Evolutionary conservation across 176 grass and related monocot species (phyloP).

Genomic region (Cenchrus purpureus): DNA sequence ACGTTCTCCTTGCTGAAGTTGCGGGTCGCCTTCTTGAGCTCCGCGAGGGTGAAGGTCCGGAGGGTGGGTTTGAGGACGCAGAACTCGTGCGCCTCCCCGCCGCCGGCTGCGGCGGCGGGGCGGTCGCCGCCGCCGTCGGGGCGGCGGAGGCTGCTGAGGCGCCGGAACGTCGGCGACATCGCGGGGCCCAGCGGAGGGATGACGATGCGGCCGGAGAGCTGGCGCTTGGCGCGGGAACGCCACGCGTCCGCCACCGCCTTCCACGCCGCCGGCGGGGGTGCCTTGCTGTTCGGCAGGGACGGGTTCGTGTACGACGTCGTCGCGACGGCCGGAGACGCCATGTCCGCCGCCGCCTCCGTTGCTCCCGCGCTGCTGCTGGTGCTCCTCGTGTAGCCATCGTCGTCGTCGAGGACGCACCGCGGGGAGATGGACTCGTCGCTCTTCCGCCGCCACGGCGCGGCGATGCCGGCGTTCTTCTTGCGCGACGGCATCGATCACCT

Average conservation of each 20-base stretch:
- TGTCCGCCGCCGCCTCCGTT: too few relatives aligned
- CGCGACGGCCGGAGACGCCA: neutral
- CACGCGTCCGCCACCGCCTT: constrained; percentile 47
- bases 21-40: constrained; percentile 62
- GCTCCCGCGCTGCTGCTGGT: neutral
- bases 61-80: constrained; percentile 30
- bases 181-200: constrained; percentile 22
- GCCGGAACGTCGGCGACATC: constrained; percentile 39
- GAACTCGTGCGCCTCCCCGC: constrained; percentile 6
- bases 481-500: neutral
- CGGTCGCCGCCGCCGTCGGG: neutral
- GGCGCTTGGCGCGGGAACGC: constrained; percentile 39
- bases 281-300: too few relatives aligned
- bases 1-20: constrained; percentile 66
- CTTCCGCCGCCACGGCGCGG: neutral
- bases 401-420: constrained; percentile 34
- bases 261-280: constrained; percentile 29
- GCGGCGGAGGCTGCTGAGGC: constrained; percentile 24
- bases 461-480: neutral
- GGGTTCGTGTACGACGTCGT: neutral
- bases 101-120: too few relatives aligned
- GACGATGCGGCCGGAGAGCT: constrained; percentile 32
- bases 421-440: constrained; percentile 40
- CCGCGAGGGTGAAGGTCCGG: constrained; percentile 60
- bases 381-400: neutral